Evolutionary conservation across 495 filamentous ascomycete species (phyloP).

Genomic region (Xeromyces bisporus): DNA sequence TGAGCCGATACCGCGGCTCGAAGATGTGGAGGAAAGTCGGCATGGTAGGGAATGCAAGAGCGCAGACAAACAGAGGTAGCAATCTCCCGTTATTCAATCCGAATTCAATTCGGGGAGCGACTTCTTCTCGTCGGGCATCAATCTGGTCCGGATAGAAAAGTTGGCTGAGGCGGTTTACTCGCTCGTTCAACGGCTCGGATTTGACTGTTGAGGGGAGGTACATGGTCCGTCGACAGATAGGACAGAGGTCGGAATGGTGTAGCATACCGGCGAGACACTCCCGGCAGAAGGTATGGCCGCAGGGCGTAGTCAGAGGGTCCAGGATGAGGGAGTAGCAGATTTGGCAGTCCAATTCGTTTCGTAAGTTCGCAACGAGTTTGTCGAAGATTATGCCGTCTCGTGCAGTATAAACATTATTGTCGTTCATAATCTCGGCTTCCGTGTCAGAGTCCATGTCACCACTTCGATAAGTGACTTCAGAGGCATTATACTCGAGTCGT

Average conservation of each 20-base stretch:
- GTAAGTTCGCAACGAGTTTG: constrained; percentile 39
- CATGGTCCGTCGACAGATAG: constrained; percentile 54
- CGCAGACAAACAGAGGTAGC: constrained; percentile 65
- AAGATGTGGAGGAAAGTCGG: constrained; percentile 82
- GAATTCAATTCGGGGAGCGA: constrained; percentile 32
- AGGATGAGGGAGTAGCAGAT: constrained; percentile 67
- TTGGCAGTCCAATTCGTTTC: constrained; percentile 67
- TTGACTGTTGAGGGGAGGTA: constrained; percentile 40
- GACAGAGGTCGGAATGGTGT: constrained; percentile 61
- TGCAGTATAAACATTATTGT: constrained; percentile 11
- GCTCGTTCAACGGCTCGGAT: constrained; percentile 42
- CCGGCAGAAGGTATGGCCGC: constrained; percentile 81
- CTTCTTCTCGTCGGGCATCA: constrained; percentile 34
- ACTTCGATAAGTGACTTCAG: constrained; percentile 39
- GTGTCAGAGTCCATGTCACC: constrained; percentile 20
- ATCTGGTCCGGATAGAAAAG: constrained; percentile 51
- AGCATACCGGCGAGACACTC: constrained; percentile 56
- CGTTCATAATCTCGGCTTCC: constrained; percentile 12
- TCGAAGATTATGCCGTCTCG: constrained; percentile 37
- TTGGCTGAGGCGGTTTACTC: constrained; percentile 40
- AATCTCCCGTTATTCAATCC: constrained; percentile 36
- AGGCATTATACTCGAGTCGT: constrained; percentile 16
- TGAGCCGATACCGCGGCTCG: constrained; percentile 74
- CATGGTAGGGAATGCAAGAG: constrained; percentile 63
- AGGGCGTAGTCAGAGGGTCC: constrained; percentile 68